Evolutionary conservation across 2,329 filamentous ascomycete genomes (phyloP).

Genomic region (Diaporthe aspalathi): DNA sequence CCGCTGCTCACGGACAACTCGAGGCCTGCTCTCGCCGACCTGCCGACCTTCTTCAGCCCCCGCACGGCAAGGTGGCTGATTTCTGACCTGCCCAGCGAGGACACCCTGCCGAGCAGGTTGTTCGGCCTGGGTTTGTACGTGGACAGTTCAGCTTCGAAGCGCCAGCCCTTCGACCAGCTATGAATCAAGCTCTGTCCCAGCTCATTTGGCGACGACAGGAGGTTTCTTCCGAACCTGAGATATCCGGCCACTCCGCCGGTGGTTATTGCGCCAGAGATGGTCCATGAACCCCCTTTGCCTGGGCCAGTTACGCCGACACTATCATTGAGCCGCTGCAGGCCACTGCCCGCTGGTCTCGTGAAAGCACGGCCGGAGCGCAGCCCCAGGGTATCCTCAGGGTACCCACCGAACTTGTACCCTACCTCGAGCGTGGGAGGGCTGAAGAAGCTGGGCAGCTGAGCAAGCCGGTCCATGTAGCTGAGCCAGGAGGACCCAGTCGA

Average conservation of each 20-base stretch:
- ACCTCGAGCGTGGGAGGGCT: conserved; percentile 54
- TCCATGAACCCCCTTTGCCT: conserved; percentile 51
- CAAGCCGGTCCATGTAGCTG: conserved; percentile 33
- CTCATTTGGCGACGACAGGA: conserved; percentile 43
- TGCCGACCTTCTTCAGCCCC: conserved; percentile 55
- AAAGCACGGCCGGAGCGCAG: conserved; percentile 47
- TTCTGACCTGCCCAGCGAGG: conserved; percentile 4
- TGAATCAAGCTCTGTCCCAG: background rate
- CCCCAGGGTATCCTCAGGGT: conserved; percentile 46
- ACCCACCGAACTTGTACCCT: conserved; percentile 50
- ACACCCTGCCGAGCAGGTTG: background rate
- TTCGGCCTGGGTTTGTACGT: conserved; percentile 44
- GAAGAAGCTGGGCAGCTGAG: conserved; percentile 15
- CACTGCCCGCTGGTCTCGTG: conserved; percentile 48
- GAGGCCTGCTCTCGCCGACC: conserved; percentile 56
- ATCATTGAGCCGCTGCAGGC: conserved; percentile 53
- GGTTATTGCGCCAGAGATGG: conserved; percentile 51
- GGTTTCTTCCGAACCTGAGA: conserved; percentile 51
- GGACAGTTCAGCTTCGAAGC: conserved; percentile 57
- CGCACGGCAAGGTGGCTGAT: conserved; percentile 53
- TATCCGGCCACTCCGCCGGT: conserved; percentile 49
- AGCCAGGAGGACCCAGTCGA: conserved; percentile 34
- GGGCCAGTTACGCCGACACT: conserved; percentile 44
- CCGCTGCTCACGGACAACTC: conserved; percentile 56
- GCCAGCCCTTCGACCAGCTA: conserved; percentile 33